phyloP scores from a whole-genome alignment of 495 filamentous ascomycete species.

The Hypoxylon rickii region DNA sequence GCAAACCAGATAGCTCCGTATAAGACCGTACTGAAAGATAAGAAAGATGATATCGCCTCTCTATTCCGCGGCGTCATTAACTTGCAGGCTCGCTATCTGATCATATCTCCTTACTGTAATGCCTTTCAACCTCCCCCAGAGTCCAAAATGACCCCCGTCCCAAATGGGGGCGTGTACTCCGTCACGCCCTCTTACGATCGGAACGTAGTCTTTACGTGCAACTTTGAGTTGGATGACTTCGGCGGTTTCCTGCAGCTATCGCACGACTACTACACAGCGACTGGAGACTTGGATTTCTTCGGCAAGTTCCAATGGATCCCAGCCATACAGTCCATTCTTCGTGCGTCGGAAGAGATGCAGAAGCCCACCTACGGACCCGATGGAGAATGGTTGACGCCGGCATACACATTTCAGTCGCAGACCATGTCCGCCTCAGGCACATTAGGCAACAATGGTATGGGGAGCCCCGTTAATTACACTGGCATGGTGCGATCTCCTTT shows the following conservation, averaged over 20 bases:
- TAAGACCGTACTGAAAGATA: constrained; percentile 57
- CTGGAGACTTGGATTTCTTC: constrained; percentile 61
- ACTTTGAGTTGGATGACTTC: constrained; percentile 67
- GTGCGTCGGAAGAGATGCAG: constrained; percentile 63
- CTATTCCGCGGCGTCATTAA: constrained; percentile 65
- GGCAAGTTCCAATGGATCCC: constrained; percentile 63
- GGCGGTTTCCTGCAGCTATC: constrained; percentile 66
- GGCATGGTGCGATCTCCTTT: constrained; percentile 67
- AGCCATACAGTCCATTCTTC: constrained; percentile 58
- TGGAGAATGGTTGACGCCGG: constrained; percentile 56
- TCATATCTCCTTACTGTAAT: constrained; percentile 64
- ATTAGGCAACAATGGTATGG: constrained; percentile 63
- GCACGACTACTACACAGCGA: constrained; percentile 60
- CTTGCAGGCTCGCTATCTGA: constrained; percentile 61
- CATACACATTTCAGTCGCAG: constrained; percentile 62
- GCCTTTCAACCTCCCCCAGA: constrained; percentile 64
- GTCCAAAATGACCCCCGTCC: constrained; percentile 51
- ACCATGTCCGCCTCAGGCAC: constrained; percentile 64
- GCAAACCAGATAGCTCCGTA: constrained; percentile 67
- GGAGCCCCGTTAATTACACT: constrained; percentile 63
- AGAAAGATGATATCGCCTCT: constrained; percentile 57
- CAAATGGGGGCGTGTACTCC: constrained; percentile 52
- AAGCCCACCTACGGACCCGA: constrained; percentile 60
- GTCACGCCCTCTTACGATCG: constrained; percentile 58
- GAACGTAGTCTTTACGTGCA: constrained; percentile 63